Evolutionary conservation across 345 rosid genomes (phyloP), one percentile per base, ranked within the genome.

Genomic region (Eutrema heterophyllum): DNA sequence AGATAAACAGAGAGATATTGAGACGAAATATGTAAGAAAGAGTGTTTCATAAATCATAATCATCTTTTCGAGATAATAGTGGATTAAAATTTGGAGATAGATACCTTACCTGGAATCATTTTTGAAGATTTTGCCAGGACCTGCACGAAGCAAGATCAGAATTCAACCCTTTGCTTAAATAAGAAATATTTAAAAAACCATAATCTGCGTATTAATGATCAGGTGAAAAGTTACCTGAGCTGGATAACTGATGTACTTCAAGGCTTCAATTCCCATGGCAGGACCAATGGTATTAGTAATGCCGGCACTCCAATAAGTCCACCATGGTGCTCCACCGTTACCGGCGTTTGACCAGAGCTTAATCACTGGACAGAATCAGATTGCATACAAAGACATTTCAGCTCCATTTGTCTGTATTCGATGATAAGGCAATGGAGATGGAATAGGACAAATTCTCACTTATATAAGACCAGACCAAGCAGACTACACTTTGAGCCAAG

Each of bases 231-330:
- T 58, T 78, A 66, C 97, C 95, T 93, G 98, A 52, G 98, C 98
- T 3, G 98, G 98, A 74, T 93, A 93, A 71, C 98, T 90, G 53
- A 93, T 93, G 73, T 90, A 93, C 80, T 93, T 93, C 67, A 93
- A 77, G 33, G 98, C 98, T 67, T 93, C 97, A 40, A 93, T 93
- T 7, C 97, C 98, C 93, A 93, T 86, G 40, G 98, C 93, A 0
- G 98, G 98, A 32, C 98, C 98, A 64, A 90, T 93, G 3, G 98
- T 89, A 72, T 93, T 93, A 3, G 98, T 93, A 67, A 93, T 87
- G 73, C 98, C 92, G 1, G 98, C 93, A 70, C 97, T 93, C 98
- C 98, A 90, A 67, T 85, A 93, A 3, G 88, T 77, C 97, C 96
- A 87, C 94, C 90, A 87, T 18, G 98, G 97, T 26, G 99, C 98